Base-by-base conservation (phyloP, 345 rosid species). In the Citrus trifoliata region DNA sequence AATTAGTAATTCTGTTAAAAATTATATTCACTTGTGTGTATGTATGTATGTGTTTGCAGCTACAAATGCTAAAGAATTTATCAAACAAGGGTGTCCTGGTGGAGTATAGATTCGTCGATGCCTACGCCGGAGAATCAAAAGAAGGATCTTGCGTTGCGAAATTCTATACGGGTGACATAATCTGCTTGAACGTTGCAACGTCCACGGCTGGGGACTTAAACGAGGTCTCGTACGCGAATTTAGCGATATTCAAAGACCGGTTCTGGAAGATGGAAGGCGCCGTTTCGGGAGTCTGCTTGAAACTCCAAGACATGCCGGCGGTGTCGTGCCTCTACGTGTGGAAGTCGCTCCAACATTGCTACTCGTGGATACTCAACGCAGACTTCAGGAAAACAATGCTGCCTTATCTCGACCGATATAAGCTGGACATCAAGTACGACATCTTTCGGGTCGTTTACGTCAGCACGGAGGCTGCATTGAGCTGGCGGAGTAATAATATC, bases 121-220 rank as follows among this genome's bases (percentile, higher is more conserved):
- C 90, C 7, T 87, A 90, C 25, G 93, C 84, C 0, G 91, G 93
- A 6, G 87, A 87, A 73, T 86, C 93, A 13, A 85, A 79, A 78
- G 87, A 83, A 2, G 88, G 89, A 19, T 78, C 81, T 24, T 48
- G 73, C 1, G 85, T 85, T 0, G 89, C 90, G 42, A 87, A 78
- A 70, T 86, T 87, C 79, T 79, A 76, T 13, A 86, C 81, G 0
- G 92, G 91, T 12, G 92, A 90, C 82, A 60, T 84, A 53, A 78
- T 90, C 51, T 86, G 84, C 0, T 68, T 88, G 77, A 75, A 76
- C 62, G 19, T 73, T 1, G 67, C 81, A 7, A 30, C 48, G 18
- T 77, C 87, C 3, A 63, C 63, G 5, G 27, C 81, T 2, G 79
- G 72, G 0, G 82, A 87, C 77, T 25, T 85, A 0, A 73, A 78